Percentiles rank a stretch among this genome's conserved stretches.
Conservation (phyloP, 2,329 filamentous ascomycete genomes). For the Claviceps sp. region DNA sequence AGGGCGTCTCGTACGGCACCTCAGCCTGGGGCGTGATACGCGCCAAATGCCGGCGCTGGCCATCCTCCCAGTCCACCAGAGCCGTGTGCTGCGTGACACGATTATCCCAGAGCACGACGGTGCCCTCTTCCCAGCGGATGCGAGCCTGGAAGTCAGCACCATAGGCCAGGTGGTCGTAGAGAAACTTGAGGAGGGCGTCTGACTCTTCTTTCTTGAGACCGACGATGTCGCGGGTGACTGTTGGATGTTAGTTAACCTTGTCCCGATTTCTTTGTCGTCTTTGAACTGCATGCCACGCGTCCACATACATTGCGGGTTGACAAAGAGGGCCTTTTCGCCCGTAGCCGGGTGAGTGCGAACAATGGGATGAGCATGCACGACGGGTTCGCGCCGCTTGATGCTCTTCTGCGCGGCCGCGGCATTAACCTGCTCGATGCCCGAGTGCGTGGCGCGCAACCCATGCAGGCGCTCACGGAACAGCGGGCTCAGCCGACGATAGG, state of each 20-base stretch:
- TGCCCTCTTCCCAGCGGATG: conserved; percentile 66
- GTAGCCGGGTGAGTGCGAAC: conserved; percentile 72
- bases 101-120: conserved; percentile 81
- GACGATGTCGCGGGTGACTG: conserved; percentile 67
- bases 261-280: background rate
- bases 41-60: conserved; percentile 65
- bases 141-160: conserved; percentile 56
- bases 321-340: conserved; percentile 69
- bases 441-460: conserved; percentile 69
- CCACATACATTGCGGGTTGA: conserved; percentile 67
- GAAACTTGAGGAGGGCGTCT: conserved; percentile 59
- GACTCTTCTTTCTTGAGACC: conserved; percentile 81
- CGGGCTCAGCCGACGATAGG: conserved; percentile 69
- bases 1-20: conserved; percentile 56
- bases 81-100: conserved; percentile 68
- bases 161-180: conserved; percentile 41
- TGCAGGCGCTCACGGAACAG: conserved; percentile 69
- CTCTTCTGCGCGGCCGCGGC: conserved; percentile 52
- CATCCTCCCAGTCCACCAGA: conserved; percentile 68
- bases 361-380: conserved; percentile 61
- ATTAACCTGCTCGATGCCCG: conserved; percentile 67
- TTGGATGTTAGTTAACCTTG: background rate
- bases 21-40: conserved; percentile 77
- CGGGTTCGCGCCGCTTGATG: conserved; percentile 62
- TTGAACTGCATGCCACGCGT: background rate